These are phyloP conservation scores for Fomitopsis pulvina DNA, from an alignment of 768 basidiomycete species.

Conservation along the genomic window DNA sequence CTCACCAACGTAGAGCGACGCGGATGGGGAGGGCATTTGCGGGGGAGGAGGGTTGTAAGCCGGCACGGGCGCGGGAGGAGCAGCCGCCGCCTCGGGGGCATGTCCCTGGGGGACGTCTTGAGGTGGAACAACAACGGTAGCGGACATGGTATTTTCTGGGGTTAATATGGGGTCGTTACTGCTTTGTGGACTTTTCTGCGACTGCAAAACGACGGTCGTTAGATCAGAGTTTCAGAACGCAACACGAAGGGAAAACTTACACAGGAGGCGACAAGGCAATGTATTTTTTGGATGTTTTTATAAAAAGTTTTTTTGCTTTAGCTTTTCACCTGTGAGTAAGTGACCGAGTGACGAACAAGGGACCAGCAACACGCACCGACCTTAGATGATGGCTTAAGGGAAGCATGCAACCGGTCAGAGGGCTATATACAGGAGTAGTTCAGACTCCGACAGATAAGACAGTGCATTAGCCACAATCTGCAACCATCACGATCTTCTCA, in stretches of 20 bases:
- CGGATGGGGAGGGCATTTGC: constrained; percentile 63
- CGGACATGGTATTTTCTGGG: constrained; percentile 32
- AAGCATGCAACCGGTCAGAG: constrained; percentile 26
- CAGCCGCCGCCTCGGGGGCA: constrained; percentile 47
- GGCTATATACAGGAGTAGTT: constrained; percentile 20
- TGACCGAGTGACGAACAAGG: constrained; percentile 10
- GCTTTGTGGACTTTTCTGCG: constrained; percentile 83
- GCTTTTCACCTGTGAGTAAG: constrained; percentile 47
- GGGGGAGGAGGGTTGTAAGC: constrained; percentile 55
- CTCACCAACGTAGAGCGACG: constrained; percentile 98
- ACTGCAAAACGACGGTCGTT: constrained; percentile 28
- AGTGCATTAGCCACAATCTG: background rate
- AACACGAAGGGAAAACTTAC: constrained; percentile 32
- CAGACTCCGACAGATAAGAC: constrained; percentile 32
- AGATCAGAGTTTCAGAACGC: constrained; percentile 12
- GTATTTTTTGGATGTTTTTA: constrained; percentile 69
- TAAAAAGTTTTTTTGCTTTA: constrained; percentile 36
- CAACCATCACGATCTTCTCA: background rate
- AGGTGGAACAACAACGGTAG: constrained; percentile 25
- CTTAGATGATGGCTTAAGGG: constrained; percentile 64
- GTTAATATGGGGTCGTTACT: constrained; percentile 72
- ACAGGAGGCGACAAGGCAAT: constrained; percentile 75
- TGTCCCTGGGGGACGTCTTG: constrained; percentile 22
- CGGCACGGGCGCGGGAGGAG: constrained; percentile 37
- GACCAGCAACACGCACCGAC: constrained; percentile 25